Base-by-base conservation (phyloP, 371 early-diverging fungal species). In the Syncephalis plumigaleata region DNA sequence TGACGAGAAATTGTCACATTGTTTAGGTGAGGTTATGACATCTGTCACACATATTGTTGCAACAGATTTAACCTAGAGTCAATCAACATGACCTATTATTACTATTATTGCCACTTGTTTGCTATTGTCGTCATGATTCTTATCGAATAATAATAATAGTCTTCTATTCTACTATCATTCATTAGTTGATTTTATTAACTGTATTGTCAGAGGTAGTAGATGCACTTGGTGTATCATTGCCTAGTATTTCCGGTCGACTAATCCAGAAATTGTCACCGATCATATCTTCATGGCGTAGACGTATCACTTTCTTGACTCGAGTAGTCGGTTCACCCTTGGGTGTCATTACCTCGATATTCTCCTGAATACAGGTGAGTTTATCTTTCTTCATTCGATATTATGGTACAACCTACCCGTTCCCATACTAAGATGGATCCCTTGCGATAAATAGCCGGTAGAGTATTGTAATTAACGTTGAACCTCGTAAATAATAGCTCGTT, bases 391-490 rank as follows among this genome's bases (percentile, higher is more conserved):
- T 13, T 39, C n/a, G 23, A 31, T 42, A 49, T 23, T 7, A 40
- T 46, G 9, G 50, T 24, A 45, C 26, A 20, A 52, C 49, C 9
- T 51, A 50, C 31, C 7, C n/a, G 17, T 7, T 13, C 39, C 38
- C n/a, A 17, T 31, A 18, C 25, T 31, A 36, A 20, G 20, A 36
- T 36, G 7, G 25, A 37, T 44, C 97, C 95, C 59, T 91, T 96
- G 42, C 81, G 69, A 60, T 71, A 89, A 18, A 91, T 78, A 1
- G 71, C 80, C 2, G 78, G 79, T 20, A 86, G 61, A 21, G 70
- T 71, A 65, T 77, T 84, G 63, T 96, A 96, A 64, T 96, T 96
- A 52, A 86, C 81, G 49, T 73, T 68, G 59, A 76, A 91, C 44
- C 78, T 56, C 15, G 73, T 61, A 55, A 88, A 93, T 20, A 96